Percentiles rank a stretch among this genome's conserved stretches.
Conservation (phyloP, 352 stramenopile species). For the Globisporangium spinosum region DNA sequence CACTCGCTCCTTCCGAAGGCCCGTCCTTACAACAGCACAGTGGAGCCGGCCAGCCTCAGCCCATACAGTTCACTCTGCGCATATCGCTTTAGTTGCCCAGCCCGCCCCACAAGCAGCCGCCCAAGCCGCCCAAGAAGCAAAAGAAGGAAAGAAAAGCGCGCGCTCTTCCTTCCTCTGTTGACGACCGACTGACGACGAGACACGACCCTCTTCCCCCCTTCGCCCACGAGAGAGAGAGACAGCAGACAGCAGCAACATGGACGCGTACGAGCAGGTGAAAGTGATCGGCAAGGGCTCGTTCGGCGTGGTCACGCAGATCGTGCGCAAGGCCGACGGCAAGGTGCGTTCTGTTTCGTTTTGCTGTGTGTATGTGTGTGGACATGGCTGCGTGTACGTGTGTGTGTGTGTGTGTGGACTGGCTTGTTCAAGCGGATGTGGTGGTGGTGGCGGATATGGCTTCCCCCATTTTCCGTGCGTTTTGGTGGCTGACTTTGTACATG, state of each 20-base stretch:
- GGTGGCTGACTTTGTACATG: neutral
- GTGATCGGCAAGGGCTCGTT: slow-evolving; percentile 92
- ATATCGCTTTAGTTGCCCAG: slow-evolving; percentile 4
- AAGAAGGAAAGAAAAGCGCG: neutral
- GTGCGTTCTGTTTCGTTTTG: slow-evolving; percentile 25
- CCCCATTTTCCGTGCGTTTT: neutral
- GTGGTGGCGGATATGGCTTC: neutral
- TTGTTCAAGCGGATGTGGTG: neutral
- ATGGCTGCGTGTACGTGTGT: neutral
- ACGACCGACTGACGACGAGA: neutral
- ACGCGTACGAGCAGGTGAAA: slow-evolving; percentile 87
- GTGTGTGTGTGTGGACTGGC: neutral
- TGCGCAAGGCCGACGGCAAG: slow-evolving; percentile 86
- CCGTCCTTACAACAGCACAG: slow-evolving; percentile 5
- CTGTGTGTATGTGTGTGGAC: neutral
- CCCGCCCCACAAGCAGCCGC: slow-evolving; percentile 6
- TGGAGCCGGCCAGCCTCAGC: neutral
- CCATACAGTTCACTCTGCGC: neutral
- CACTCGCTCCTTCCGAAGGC: neutral
- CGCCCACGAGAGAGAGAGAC: neutral
- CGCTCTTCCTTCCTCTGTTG: neutral
- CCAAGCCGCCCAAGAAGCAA: neutral
- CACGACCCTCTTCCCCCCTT: neutral
- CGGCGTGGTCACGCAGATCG: slow-evolving; percentile 89
- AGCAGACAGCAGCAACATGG: slow-evolving; percentile 34